phyloP scores from a whole-genome alignment of 1,139 yeast species.

The Taphrina flavorubra region DNA sequence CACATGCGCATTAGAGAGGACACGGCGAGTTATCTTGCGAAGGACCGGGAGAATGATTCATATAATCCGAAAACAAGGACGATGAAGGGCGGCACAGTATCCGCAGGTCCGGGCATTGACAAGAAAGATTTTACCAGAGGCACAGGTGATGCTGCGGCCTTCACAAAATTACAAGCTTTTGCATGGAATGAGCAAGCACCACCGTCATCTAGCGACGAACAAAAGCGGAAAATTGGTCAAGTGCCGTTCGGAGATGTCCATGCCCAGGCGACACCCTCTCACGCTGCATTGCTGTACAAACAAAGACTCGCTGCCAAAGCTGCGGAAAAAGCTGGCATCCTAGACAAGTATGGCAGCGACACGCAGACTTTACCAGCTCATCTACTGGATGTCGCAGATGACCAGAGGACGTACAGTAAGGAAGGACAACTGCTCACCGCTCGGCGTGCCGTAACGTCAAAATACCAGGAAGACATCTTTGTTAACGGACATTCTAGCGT shows the following conservation, averaged over 20 bases:
- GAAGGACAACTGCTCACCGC: conserved; percentile 33
- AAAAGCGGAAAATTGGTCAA: conserved; percentile 5
- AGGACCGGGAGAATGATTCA: conserved; percentile 51
- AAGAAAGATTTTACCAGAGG: conserved; percentile 59
- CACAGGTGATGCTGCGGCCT: conserved; percentile 55
- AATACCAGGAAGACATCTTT: conserved; percentile 55
- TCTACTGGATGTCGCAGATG: conserved; percentile 39
- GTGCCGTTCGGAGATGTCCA: conserved; percentile 48
- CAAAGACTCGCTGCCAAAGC: conserved; percentile 54
- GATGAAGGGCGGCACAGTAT: conserved; percentile 51
- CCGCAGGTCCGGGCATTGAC: conserved; percentile 25
- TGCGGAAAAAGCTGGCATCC: conserved; percentile 51
- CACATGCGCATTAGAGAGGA: conserved; percentile 57
- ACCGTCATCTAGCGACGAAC: conserved; percentile 49
- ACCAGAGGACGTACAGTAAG: conserved; percentile 43
- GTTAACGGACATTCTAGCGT: conserved; percentile 56
- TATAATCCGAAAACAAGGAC: conserved; percentile 67
- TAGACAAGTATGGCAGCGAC: conserved; percentile 41
- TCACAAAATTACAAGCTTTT: conserved; percentile 43
- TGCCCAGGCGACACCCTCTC: conserved; percentile 67
- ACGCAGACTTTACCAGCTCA: conserved; percentile 26
- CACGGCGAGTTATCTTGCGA: conserved; percentile 59
- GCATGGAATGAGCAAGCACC: conserved; percentile 56
- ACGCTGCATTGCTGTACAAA: conserved; percentile 58
- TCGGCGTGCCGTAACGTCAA: conserved; percentile 26